phyloP scores from a whole-genome alignment of 805 yeast species.

The Myxozyma mucilagina region DNA sequence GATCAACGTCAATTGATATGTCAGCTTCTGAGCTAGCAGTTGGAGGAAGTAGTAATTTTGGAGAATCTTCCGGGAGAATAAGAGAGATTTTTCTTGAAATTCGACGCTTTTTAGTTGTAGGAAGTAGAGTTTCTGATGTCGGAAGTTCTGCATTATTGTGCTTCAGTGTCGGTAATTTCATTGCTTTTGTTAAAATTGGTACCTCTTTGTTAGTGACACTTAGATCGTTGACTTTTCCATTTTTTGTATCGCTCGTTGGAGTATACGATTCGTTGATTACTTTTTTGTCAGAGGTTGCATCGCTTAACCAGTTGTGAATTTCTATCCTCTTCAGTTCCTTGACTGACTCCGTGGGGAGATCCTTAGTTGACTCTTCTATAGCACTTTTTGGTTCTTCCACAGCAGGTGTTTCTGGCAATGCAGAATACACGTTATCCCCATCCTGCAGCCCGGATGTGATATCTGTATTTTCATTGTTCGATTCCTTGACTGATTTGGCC shows the following conservation, averaged over 20 bases:
- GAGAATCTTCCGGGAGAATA: constrained; percentile 3
- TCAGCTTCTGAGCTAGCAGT: constrained; percentile 14
- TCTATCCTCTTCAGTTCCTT: not conserved
- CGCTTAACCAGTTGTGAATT: not conserved
- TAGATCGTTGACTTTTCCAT: not conserved
- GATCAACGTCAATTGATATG: constrained; percentile 14
- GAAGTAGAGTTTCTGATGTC: not conserved
- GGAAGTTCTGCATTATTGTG: not conserved
- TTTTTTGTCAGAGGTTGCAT: not conserved
- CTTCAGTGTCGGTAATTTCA: too few relatives aligned
- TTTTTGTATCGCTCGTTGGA: not conserved
- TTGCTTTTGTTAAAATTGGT: too few relatives aligned
- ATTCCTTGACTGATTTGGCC: too few relatives aligned
- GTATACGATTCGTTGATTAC: not conserved
- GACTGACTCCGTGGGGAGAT: not conserved
- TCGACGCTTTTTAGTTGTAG: not conserved
- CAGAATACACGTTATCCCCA: too few relatives aligned
- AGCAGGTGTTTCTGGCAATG: too few relatives aligned
- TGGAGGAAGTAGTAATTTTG: constrained; percentile 13
- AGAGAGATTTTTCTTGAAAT: not conserved
- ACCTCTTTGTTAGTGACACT: not conserved
- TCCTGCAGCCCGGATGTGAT: too few relatives aligned
- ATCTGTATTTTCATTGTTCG: too few relatives aligned
- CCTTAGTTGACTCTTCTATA: too few relatives aligned
- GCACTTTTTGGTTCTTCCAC: too few relatives aligned